Evolutionary conservation across 768 basidiomycete genomes (phyloP).

Genomic region (Rhodosporidiobolus sp.): DNA sequence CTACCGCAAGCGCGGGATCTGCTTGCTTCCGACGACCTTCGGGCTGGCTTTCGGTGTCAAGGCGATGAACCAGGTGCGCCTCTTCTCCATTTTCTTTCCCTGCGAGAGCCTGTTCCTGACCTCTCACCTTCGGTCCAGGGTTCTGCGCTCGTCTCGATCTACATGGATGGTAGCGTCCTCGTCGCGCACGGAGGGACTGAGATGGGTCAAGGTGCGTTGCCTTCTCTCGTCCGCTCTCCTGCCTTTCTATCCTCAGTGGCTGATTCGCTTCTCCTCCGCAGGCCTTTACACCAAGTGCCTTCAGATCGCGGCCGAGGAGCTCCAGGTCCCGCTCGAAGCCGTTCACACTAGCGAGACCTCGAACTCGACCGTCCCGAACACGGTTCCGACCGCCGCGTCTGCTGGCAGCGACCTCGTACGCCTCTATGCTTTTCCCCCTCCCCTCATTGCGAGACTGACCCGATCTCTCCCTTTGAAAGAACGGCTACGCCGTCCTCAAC

Average conservation of each 20-base stretch:
- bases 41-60: conserved; percentile 41
- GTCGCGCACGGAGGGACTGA: conserved; percentile 45
- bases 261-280: not conserved
- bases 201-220: conserved; percentile 10
- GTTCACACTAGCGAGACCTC: conserved; percentile 42
- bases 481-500: conserved; percentile 42
- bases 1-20: conserved; percentile 42
- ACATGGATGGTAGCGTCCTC: conserved; percentile 41
- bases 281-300: conserved; percentile 40
- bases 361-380: conserved; percentile 41
- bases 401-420: conserved; percentile 28
- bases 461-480: too few species aligned
- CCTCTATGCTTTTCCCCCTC: not conserved
- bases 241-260: conserved; percentile 7
- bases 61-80: conserved; percentile 23
- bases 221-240: not conserved
- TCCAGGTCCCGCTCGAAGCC: conserved; percentile 40
- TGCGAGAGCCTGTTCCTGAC: too few species aligned
- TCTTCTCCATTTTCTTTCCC: too few species aligned
- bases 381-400: conserved; percentile 37
- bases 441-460: too few species aligned
- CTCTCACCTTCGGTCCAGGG: conserved; percentile 2
- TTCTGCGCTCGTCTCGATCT: conserved; percentile 29
- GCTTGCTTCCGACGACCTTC: conserved; percentile 42
- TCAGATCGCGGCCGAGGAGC: conserved; percentile 44